These are phyloP conservation scores for Ustilago nuda DNA, from an alignment of 1,284 basidiomycete species.

Conservation along the genomic window DNA sequence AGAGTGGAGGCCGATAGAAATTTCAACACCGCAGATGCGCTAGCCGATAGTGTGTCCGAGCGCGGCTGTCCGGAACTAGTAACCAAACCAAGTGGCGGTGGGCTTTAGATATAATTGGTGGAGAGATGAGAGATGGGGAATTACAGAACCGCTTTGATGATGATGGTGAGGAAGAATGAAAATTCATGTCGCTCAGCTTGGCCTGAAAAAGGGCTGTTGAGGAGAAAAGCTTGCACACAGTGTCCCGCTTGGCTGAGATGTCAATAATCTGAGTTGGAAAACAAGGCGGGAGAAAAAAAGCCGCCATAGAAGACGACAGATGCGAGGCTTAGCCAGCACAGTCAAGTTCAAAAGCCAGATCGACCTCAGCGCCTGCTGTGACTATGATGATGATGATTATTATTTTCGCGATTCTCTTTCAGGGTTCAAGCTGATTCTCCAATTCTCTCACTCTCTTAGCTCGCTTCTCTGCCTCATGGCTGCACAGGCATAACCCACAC, in stretches of 20 bases:
- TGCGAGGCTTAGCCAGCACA: neutral
- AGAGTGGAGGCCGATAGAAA: conserved; percentile 2
- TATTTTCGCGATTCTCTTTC: neutral
- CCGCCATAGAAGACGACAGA: neutral
- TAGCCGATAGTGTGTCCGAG: neutral
- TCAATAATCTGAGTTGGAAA: neutral
- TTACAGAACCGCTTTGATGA: neutral
- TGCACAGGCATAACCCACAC: neutral
- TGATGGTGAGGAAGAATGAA: neutral
- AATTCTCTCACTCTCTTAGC: neutral
- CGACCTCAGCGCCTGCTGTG: neutral
- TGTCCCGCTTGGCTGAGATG: no score
- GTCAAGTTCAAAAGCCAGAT: neutral
- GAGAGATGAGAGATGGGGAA: neutral
- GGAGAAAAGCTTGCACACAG: no score
- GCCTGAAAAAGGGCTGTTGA: neutral
- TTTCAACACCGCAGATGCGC: neutral
- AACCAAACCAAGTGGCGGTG: neutral
- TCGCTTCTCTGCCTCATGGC: neutral
- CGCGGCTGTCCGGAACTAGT: neutral
- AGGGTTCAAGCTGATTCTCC: conserved; percentile 1
- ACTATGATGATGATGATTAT: neutral
- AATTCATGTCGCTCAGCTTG: neutral
- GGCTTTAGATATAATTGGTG: neutral
- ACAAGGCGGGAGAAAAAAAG: neutral